Evolutionary conservation across 495 filamentous ascomycete genomes (phyloP), one percentile per base, ranked within the genome.

Genomic region (Talaromyces borbonicus): DNA sequence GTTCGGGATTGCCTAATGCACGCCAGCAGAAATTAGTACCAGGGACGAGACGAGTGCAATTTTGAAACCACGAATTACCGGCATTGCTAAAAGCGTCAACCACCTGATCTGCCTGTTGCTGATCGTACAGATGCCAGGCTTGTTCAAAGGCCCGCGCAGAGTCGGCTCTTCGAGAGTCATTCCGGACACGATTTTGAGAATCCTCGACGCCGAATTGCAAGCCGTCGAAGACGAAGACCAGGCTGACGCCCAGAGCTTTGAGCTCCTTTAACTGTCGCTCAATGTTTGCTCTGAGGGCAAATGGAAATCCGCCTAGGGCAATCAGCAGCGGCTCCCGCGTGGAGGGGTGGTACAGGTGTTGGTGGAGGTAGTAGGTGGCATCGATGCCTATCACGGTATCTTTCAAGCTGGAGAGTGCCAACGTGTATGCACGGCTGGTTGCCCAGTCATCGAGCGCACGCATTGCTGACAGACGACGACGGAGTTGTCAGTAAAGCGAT

Each of bases 151-250:
- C 67, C 51, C 65, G 68, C 43, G 63, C 64, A 14, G 61, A 54
- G 20, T 63, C 59, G 30, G 64, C 56, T 15, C 47, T 18, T 4
- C 37, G 64, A 49, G 36, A 43, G n/a, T 75, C 65, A 8, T 69
- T 68, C 51, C 78, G 73, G 40, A 61, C 48, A 43, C 67, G 68
- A 29, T 75, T 71, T 46, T 65, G 71, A 25, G 74, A 75, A 49
- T 90, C 81, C 49, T 81, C 78, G 49, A 80, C 84, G 36, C 77
- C 79, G 49, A 84, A 75, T 11, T 85, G 76, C 44, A 94, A 73
- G 25, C 93, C 93, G 60, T 85, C 82, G 65, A 99, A 97, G 39
- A 97, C 77, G 56, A 97, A 97, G 38, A 90, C 58, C 26, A 80
- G 85, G 23, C 61, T 76, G 35, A 88, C 81, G 19, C 43, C 72